Evolutionary conservation across 2,329 filamentous ascomycete species (phyloP), one percentile per base, ranked within the genome.

Genomic region (Aspergillus oerlinghausenensis): DNA sequence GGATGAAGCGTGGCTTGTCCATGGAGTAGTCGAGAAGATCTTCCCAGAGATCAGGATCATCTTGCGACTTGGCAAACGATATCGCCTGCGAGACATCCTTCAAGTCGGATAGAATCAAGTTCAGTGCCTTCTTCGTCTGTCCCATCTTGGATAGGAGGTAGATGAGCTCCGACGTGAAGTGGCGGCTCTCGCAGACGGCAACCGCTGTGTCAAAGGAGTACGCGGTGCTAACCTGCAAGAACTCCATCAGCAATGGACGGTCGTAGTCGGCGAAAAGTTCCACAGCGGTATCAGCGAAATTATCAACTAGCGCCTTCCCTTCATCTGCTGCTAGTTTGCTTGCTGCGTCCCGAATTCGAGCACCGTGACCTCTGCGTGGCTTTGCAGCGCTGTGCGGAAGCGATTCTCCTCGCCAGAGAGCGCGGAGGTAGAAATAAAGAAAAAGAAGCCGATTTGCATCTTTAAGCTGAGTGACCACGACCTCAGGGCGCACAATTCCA

Each of bases 1-100:
- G 88, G 63, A 99, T 97, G 75, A 99, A 99, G 43, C 85, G 85
- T 0, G 94, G 94, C 69, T 97, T 96, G 75, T 97, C 92, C 94
- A 99, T 97, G 59, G 89, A 93, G 73, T 97, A 97, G 65, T 93
- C 86, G 5, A 99, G 83, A 7, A 99, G 81, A 67, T 97, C 92
- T 62, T 96, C 89, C 94, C 94, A 99, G 0, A 99, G 81, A 65
- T 97, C 92, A 0, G 88, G 86, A 66, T 97, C 92, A 61, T 94
- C 87, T 69, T 97, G 92, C 60, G 92, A 88, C 72, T 97, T 97
- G 54, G 92, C 92, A 67, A 99, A 99, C 1, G 88, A 84, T 64
- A 99, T 99, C 8, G 94, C 94, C 64, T 94, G 92, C 51, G 88
- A 88, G 51, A 97, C 92, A 70, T 99, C 90, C 57, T 87, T 87